Evolutionary conservation across 495 filamentous ascomycete species (phyloP), one percentile per base, ranked within the genome.

Genomic region (Massariosphaeria phaeospora): DNA sequence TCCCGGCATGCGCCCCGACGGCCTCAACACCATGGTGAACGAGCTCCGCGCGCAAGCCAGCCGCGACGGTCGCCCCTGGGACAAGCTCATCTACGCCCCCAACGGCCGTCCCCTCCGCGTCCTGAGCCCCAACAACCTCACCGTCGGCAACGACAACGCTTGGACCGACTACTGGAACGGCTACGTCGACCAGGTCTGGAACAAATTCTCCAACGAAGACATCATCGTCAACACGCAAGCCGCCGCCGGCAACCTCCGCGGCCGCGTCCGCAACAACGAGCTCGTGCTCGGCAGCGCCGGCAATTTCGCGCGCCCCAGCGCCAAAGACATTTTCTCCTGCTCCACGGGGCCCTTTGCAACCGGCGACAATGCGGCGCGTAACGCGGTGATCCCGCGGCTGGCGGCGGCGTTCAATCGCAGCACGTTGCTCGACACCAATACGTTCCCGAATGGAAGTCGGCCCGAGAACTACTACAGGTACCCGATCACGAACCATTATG

Each of bases 301-400:
- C 40, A 54, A 72, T 0, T 88, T 87, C 65, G 54, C 62, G 5
- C 70, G 79, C 58, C 86, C 86, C 1, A 69, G 72, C 21, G 75
- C 80, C 0, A 67, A 62, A 12, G 86, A 88, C 60, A 82, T 90
- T 59, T 88, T 88, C 70, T 77, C 72, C 55, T 87, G 84, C 73
- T 82, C 75, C 59, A 80, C 76, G n/a, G 86, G 86, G 0, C 79
- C 84, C 0, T 90, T 90, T 64, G 75, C 75, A 11, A 73, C 75
- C 7, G 68, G 74, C 11, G 73, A 74, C 1, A 73, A 78, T 27
- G 24, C 57, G 3, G 72, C 70, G 17, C 67, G 72, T 26, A 76
- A 76, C 15, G 76, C 73, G 2, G 75, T 88, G 23, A 80, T 80
- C 6, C 82, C 86, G 0, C 75, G 85, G 17, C 67, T 90, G 20